phyloP scores from a whole-genome alignment of 148 eudicot genomes.

The Rhododendron ferrugineum region DNA sequence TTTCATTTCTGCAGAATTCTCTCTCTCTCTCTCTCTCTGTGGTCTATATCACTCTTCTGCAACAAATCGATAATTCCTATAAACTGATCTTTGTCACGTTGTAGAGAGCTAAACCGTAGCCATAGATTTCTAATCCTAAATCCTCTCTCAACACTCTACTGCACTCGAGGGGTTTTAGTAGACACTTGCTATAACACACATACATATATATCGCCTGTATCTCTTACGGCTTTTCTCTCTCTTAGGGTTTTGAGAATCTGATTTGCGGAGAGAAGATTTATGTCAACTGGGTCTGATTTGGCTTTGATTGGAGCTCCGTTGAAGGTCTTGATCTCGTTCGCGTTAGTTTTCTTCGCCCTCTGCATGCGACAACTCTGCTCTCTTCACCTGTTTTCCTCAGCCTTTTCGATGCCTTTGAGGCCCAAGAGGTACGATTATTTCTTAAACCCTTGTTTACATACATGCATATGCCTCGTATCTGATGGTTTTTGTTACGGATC shows the following conservation, averaged over 20 bases:
- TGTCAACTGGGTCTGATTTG: conserved; percentile 48
- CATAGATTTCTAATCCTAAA: conserved; percentile 34
- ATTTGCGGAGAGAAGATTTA: conserved; percentile 12
- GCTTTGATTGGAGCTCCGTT: conserved; percentile 34
- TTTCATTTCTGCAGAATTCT: not conserved
- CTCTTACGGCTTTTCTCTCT: not conserved
- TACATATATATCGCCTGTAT: not conserved
- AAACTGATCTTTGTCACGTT: conserved; percentile 16
- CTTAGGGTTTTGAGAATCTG: conserved; percentile 16
- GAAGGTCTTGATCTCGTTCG: conserved; percentile 31
- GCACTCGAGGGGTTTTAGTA: not conserved
- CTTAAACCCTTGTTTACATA: not conserved
- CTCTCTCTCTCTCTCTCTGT: not conserved
- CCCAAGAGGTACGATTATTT: conserved; percentile 39
- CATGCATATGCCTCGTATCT: not conserved
- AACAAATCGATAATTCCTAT: not conserved
- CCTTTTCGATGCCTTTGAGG: conserved; percentile 98
- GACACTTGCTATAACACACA: not conserved
- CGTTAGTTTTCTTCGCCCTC: conserved; percentile 13
- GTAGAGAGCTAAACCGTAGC: conserved; percentile 12
- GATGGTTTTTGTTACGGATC: not conserved
- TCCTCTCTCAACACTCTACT: not conserved
- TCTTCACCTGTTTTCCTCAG: conserved; percentile 20
- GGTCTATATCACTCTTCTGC: not conserved
- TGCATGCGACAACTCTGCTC: conserved; percentile 43